Base-by-base conservation (phyloP, 768 basidiomycete genomes). In the Grammothele lineata region DNA sequence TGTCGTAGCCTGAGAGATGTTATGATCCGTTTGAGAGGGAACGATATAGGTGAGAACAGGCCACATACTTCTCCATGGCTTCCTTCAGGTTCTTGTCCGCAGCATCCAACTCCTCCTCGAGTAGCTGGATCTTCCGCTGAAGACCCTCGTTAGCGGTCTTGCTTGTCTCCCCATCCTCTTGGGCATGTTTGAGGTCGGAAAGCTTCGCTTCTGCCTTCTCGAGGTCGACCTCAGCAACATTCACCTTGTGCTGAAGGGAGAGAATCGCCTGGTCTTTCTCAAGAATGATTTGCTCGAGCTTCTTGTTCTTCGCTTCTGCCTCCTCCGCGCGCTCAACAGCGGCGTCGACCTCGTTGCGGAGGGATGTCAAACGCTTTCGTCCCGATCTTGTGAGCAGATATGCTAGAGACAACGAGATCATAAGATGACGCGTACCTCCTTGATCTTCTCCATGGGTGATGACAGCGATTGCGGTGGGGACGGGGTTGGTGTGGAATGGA, bases 1-100 rank as follows among this genome's bases (percentile, higher is more conserved):
- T 95, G 91, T 53, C 95, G 77, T 58, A 99, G 76, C 68, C 95
- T 98, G 58, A 35, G 42, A 30, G 40, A 30, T 24, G 10, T 17
- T 1, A 19, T 14, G 14, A 22, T 47, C 50, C 40, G 43, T 37
- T 46, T 21, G 36, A 18, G 22, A 40, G 15, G 18, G 23, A 32
- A 40, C 21, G 47, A 45, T 43, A 17, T 37, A n/a, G 17, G 21
- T 11, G 11, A 25, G 18, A 10, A 15, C n/a, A 8, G 30, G 35
- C 21, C n/a, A 80, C 90, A 60, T 63, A 96, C 95, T 92, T 95
- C 70, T 97, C 96, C 24, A 88, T 85, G 1, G 92, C 94, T 61
- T 98, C 95, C 71, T 95, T 95, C 55, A 92, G 73, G 62, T 92
- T 92, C 81, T 92, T 94, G 76, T 99, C 96, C 9, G 95, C 86